Evolutionary conservation across 345 rosid species (phyloP).

Genomic region (Citrus glauca): DNA sequence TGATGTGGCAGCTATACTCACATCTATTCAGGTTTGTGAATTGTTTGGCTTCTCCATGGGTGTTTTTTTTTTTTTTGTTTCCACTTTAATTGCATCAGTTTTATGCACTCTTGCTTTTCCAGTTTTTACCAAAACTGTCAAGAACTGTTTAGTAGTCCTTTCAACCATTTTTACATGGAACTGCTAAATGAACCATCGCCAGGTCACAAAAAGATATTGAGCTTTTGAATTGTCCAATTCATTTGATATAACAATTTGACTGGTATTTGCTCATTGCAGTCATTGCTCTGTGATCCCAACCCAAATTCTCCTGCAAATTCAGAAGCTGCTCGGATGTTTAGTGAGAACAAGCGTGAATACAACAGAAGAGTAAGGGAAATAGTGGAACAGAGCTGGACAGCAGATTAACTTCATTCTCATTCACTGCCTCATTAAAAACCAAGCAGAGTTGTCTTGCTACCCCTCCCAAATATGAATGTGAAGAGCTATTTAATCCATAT

Average conservation of each 20-base stretch:
- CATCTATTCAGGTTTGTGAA: constrained; percentile 78
- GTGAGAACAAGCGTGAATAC: constrained; percentile 71
- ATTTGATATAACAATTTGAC: not conserved
- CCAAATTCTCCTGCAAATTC: constrained; percentile 83
- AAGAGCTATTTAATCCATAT: constrained; percentile 3
- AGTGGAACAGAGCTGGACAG: constrained; percentile 79
- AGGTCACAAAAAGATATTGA: not conserved
- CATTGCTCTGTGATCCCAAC: constrained; percentile 74
- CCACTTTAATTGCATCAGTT: not conserved
- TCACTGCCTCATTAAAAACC: not conserved
- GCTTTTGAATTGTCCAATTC: not conserved
- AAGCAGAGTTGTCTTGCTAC: not conserved
- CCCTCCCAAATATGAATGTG: constrained; percentile 2
- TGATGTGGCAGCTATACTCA: constrained; percentile 96
- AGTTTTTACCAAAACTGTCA: not conserved
- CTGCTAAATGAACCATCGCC: not conserved
- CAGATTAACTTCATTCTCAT: constrained; percentile 29
- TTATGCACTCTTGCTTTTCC: not conserved
- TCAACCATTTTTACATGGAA: not conserved
- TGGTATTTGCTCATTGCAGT: constrained; percentile 28
- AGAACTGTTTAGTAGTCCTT: not conserved
- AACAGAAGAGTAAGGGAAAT: constrained; percentile 59
- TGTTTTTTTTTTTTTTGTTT: not conserved
- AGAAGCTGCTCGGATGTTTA: constrained; percentile 72
- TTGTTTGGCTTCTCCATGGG: not conserved